Conservation (phyloP, 257 asterid species). For the Solanum rostratum region DNA sequence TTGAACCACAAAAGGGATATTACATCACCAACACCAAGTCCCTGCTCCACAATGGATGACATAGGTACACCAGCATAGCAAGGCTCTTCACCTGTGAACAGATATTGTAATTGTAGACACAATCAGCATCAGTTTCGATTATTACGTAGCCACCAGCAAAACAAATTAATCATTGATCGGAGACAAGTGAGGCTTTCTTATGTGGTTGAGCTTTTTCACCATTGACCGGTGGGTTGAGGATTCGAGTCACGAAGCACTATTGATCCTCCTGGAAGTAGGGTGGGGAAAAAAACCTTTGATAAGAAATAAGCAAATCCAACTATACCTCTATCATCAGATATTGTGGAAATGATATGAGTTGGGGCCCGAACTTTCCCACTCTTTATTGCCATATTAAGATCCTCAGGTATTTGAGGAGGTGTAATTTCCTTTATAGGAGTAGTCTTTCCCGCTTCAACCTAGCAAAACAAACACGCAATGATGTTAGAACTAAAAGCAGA, state of each 20-base stretch:
- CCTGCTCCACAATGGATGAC: slow-evolving; percentile 96
- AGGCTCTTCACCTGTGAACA: slow-evolving; percentile 90
- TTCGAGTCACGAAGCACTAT: neutral
- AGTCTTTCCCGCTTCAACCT: slow-evolving; percentile 69
- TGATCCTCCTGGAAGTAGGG: neutral
- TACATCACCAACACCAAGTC: slow-evolving; percentile 97
- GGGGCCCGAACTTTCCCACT: slow-evolving; percentile 99
- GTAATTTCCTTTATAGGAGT: slow-evolving; percentile 72
- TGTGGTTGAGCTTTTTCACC: neutral
- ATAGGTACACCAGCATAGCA: slow-evolving; percentile 89
- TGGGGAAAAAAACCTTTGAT: neutral
- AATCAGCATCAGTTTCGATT: neutral
- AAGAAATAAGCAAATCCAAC: neutral
- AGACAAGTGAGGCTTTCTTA: neutral
- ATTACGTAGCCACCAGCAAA: neutral
- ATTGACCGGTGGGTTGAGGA: neutral
- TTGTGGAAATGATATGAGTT: slow-evolving; percentile 93
- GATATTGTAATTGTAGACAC: neutral
- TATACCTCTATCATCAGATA: slow-evolving; percentile 95
- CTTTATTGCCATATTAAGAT: slow-evolving; percentile 81
- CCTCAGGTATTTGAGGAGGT: slow-evolving; percentile 99
- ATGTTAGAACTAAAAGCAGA: neutral
- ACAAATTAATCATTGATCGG: neutral
- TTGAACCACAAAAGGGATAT: slow-evolving; percentile 96
- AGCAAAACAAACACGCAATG: slow-evolving; percentile 9